Base-by-base conservation (phyloP, 352 stramenopile species). In the Peronospora destructor region DNA sequence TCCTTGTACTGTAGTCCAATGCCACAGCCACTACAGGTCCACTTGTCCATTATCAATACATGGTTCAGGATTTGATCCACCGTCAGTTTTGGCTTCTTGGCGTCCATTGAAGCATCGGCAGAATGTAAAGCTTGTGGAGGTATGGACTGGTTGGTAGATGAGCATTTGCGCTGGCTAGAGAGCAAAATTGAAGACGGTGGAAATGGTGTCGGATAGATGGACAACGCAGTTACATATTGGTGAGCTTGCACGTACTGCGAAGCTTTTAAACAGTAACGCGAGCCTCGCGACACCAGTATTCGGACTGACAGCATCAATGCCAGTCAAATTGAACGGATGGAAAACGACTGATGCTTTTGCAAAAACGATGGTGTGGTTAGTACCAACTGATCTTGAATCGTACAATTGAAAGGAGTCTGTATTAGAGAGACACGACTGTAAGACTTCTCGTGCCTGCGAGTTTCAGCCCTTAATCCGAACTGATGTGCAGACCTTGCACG, bases 401-500 rank as follows among this genome's bases (percentile, higher is more conserved):
- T 21, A 21, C 19, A 3, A 21, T 21, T 21, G 19, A 21, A 21
- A 21, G 3, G 19, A 3, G 19, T 21, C 1, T 21, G 3, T 3
- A 21, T n/a, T n/a, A n/a, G n/a, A 21, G 19, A 21, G 19, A 21
- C 3, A 21, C 19, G 23, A 26, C 23, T 4, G n/a, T n/a, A 26
- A 26, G 4, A 26, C 19, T 21, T 21, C 19, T 21, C 19, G 19
- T 21, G 19, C 19, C 23, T 6, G n/a, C n/a, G n/a, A n/a, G n/a
- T n/a, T n/a, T n/a, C n/a, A n/a, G n/a, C n/a, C n/a, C n/a, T n/a
- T n/a, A n/a, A n/a, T n/a, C n/a, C n/a, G n/a, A n/a, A n/a, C n/a
- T n/a, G n/a, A n/a, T n/a, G 30, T 99, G 97, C 70, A 96, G 97
- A 16, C 96, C 97, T 11, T 99, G 97, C 79, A 97, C 89, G 47